Evolutionary conservation across 768 basidiomycete genomes (phyloP).

Genomic region (Hericium rajendrae): DNA sequence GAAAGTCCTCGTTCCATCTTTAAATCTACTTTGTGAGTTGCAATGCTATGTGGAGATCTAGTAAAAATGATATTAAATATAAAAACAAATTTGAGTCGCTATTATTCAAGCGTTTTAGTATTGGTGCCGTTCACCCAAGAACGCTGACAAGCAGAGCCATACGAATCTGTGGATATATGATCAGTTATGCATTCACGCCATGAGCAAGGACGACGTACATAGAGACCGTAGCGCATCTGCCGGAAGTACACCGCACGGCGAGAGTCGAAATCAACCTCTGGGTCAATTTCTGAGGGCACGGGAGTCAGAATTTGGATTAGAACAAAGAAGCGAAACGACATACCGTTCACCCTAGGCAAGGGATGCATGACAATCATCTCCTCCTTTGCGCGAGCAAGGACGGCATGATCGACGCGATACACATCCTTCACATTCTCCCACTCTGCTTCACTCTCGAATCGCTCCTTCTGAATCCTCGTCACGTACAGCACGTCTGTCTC

Average conservation of each 20-base stretch:
- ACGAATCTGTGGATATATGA: conserved; percentile 28
- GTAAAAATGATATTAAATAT: not conserved
- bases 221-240: conserved; percentile 97
- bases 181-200: not conserved
- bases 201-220: conserved; percentile 46
- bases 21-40: not conserved
- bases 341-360: conserved; percentile 85
- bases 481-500: conserved; percentile 97
- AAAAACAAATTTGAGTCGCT: not conserved
- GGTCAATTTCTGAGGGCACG: conserved; percentile 79
- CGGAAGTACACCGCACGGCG: conserved; percentile 95
- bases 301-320: conserved; percentile 8
- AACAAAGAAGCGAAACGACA: conserved; percentile 14
- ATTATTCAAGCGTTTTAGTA: not conserved
- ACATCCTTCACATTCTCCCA: conserved; percentile 89
- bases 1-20: not conserved
- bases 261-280: conserved; percentile 94
- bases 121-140: conserved; percentile 7
- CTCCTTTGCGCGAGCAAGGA: conserved; percentile 87
- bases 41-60: not conserved
- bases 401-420: conserved; percentile 89
- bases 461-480: conserved; percentile 91
- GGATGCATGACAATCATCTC: conserved; percentile 99
- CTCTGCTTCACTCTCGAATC: conserved; percentile 72
- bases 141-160: conserved; percentile 46